Evolutionary conservation across 1,139 yeast genomes (phyloP), one percentile per base, ranked within the genome.

Genomic region (Geotrichum australiense): DNA sequence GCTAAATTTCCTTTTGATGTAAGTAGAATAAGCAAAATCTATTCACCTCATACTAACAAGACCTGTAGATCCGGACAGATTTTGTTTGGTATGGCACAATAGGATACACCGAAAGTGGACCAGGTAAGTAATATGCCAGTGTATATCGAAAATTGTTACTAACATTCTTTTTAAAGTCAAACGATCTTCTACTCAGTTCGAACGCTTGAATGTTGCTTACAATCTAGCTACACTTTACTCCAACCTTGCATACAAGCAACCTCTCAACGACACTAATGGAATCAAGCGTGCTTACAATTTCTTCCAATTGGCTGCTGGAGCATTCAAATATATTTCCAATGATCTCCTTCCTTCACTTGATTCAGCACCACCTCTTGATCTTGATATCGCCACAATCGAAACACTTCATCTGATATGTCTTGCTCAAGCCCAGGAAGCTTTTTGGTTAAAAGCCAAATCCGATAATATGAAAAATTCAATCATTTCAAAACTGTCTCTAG

Each of bases 381-480:
- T 77, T 11, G 71, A 71, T 37, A 38, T 49, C 0, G 65, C 64
- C n/a, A 67, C 75, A 0, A 51, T 76, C 11, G 61, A 62, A 5
- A 62, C 74, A 2, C 54, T 78, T 33, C 54, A 66, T 28, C 47
- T 46, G n/a, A 52, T 86, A 18, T 74, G 76, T 74, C 57, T 83
- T 30, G 94, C 94, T 0, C 94, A 86, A 54, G 93, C 96, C 0
- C 96, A 87, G 58, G 96, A 89, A 56, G 70, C 76, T 8, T 77
- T 81, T 43, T 87, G 96, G 95, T 77, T 73, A 39, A 79, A 79
- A 54, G 89, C 95, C 0, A 62, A 74, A 0, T 23, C 27, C 8
- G 59, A 64, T 27, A 72, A 71, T n/a, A 60, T 77, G 55, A 81
- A 79, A 54, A 77, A 82, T 55, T 65, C 80, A 0, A 67, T 78